A percentile compares a stretch with the other conserved stretches of the same genome.
phyloP scores from a whole-genome alignment of 2,329 filamentous ascomycete genomes.

The Fonsecaea pedrosoi region DNA sequence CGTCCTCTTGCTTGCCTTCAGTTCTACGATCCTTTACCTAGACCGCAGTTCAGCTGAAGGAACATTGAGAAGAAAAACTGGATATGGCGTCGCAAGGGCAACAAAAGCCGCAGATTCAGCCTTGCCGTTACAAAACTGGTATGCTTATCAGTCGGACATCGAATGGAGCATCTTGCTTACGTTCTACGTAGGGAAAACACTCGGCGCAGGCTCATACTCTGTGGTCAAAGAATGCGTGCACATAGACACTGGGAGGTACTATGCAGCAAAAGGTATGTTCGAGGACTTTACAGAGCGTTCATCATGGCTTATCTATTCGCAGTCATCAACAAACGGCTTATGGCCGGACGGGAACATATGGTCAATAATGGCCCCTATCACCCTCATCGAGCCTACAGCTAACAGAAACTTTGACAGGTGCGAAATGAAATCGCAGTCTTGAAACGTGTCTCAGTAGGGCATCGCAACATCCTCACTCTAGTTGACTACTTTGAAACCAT shows the following conservation, averaged over 20 bases:
- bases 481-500: slow-evolving; percentile 99
- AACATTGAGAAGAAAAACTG: neutral
- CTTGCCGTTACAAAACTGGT: slow-evolving; percentile 94
- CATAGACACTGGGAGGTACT: slow-evolving; percentile 96
- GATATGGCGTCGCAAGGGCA: slow-evolving; percentile 16
- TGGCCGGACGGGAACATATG: slow-evolving; percentile 98
- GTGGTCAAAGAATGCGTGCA: slow-evolving; percentile 99
- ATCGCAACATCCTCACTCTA: slow-evolving; percentile 95
- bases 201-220: slow-evolving; percentile 95
- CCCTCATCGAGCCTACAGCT: slow-evolving; percentile 25
- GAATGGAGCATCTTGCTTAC: slow-evolving; percentile 17
- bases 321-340: slow-evolving; percentile 97
- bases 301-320: slow-evolving; percentile 13
- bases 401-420: slow-evolving; percentile 62
- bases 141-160: neutral
- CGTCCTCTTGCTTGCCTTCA: slow-evolving; percentile 7
- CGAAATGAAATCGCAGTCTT: slow-evolving; percentile 98
- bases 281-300: neutral
- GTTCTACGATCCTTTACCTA: neutral
- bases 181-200: slow-evolving; percentile 71
- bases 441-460: slow-evolving; percentile 98
- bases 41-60: neutral
- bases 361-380: slow-evolving; percentile 55
- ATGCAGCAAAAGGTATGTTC: slow-evolving; percentile 77
- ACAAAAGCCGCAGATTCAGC: slow-evolving; percentile 74